Conservation (phyloP, 2,329 filamentous ascomycete genomes). For the Colletotrichum cordylinicola region DNA sequence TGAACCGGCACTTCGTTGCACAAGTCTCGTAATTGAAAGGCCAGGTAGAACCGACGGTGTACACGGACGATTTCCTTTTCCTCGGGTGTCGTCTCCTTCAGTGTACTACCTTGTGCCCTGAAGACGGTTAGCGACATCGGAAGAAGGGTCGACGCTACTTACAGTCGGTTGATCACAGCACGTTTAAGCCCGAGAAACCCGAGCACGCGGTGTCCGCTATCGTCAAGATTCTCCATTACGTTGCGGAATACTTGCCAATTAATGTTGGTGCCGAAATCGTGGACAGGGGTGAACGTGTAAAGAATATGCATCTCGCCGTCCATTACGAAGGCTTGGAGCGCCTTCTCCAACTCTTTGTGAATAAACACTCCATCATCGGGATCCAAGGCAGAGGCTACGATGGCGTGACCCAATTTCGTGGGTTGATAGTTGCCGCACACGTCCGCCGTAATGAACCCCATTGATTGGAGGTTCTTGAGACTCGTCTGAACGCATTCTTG, state of each 20-base stretch:
- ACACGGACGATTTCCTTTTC: conserved; percentile 68
- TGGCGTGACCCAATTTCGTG: conserved; percentile 71
- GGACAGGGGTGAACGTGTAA: conserved; percentile 78
- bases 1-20: conserved; percentile 79
- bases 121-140: conserved; percentile 20
- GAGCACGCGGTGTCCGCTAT: conserved; percentile 73
- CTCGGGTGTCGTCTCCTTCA: conserved; percentile 67
- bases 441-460: conserved; percentile 60
- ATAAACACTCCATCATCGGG: conserved; percentile 80
- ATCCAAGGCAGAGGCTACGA: conserved; percentile 75
- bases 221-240: conserved; percentile 73
- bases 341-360: conserved; percentile 70
- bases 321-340: conserved; percentile 77
- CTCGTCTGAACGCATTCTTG: conserved; percentile 62
- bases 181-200: conserved; percentile 73
- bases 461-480: conserved; percentile 60
- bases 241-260: conserved; percentile 78
- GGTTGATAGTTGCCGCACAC: conserved; percentile 59
- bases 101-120: conserved; percentile 69
- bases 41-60: conserved; percentile 76
- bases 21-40: conserved; percentile 78
- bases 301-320: conserved; percentile 82
- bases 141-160: conserved; percentile 28
- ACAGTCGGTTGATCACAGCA: conserved; percentile 71
- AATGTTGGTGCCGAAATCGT: conserved; percentile 56